Evolutionary conservation across 176 grass and related monocot species (phyloP).

Genomic region (Areca catechu): DNA sequence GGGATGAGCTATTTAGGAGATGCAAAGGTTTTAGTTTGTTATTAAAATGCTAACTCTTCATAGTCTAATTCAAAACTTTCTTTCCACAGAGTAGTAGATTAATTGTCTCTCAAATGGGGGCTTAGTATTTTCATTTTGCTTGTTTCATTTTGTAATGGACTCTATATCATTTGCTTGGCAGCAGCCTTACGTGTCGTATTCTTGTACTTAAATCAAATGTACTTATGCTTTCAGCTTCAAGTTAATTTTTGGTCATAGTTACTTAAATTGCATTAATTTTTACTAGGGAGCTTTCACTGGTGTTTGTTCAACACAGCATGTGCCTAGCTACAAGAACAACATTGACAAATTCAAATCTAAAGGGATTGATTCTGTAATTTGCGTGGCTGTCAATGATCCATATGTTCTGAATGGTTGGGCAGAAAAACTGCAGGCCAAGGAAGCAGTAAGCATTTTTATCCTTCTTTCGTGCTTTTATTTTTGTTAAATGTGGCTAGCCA

Average conservation of each 20-base stretch:
- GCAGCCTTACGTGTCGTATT: too few species aligned
- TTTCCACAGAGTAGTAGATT: too few species aligned
- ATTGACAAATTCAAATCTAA: slow-evolving; percentile 89
- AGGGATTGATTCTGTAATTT: slow-evolving; percentile 87
- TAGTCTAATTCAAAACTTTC: too few species aligned
- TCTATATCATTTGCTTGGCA: too few species aligned
- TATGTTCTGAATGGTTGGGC: slow-evolving; percentile 93
- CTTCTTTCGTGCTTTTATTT: slow-evolving; percentile 3
- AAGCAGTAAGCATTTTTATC: slow-evolving; percentile 39
- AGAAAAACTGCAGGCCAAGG: slow-evolving; percentile 75
- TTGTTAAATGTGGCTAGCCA: background rate
- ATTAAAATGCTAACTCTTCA: too few species aligned
- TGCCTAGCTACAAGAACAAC: slow-evolving; percentile 95
- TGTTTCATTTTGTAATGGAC: too few species aligned
- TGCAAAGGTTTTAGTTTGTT: too few species aligned
- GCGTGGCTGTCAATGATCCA: slow-evolving; percentile 89
- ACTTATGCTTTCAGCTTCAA: too few species aligned
- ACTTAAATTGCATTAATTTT: background rate
- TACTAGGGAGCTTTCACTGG: slow-evolving; percentile 89
- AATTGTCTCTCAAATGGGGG: too few species aligned
- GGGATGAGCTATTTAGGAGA: too few species aligned
- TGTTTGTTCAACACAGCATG: slow-evolving; percentile 71
- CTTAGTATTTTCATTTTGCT: too few species aligned
- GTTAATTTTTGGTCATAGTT: background rate
- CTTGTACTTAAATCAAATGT: too few species aligned